Percentiles rank a stretch among this genome's conserved stretches.
Conservation (phyloP, 208 protist genomes). For the Trichomonas tenax region DNA sequence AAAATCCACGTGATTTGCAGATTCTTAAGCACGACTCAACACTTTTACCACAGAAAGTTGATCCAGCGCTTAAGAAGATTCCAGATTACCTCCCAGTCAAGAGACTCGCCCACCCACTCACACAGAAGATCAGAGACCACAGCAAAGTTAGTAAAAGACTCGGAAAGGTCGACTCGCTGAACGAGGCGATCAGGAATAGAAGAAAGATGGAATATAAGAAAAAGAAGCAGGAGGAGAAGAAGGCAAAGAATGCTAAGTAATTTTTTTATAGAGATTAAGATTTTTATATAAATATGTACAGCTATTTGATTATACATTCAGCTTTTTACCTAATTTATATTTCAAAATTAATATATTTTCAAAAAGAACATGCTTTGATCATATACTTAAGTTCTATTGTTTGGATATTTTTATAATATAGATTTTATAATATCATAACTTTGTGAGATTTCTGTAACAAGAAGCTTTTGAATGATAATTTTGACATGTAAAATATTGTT, state of each 20-base stretch:
- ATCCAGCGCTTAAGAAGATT: background rate
- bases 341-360: too few species aligned
- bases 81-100: background rate
- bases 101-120: background rate
- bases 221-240: background rate
- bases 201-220: background rate
- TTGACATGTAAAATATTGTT: too few species aligned
- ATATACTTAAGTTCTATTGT: too few species aligned
- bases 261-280: background rate
- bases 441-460: too few species aligned
- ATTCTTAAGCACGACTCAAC: conserved; percentile 1
- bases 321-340: too few species aligned
- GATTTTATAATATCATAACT: too few species aligned
- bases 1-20: conserved; percentile 22
- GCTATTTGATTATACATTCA: background rate
- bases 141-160: background rate
- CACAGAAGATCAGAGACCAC: background rate
- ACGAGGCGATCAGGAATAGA: background rate
- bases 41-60: background rate
- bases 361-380: too few species aligned
- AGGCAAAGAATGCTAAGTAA: background rate
- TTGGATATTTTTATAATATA: too few species aligned
- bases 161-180: background rate
- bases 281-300: background rate
- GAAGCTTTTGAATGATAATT: too few species aligned